Conservation (phyloP, 2,329 filamentous ascomycete genomes). For the Calonectria henricotiae region DNA sequence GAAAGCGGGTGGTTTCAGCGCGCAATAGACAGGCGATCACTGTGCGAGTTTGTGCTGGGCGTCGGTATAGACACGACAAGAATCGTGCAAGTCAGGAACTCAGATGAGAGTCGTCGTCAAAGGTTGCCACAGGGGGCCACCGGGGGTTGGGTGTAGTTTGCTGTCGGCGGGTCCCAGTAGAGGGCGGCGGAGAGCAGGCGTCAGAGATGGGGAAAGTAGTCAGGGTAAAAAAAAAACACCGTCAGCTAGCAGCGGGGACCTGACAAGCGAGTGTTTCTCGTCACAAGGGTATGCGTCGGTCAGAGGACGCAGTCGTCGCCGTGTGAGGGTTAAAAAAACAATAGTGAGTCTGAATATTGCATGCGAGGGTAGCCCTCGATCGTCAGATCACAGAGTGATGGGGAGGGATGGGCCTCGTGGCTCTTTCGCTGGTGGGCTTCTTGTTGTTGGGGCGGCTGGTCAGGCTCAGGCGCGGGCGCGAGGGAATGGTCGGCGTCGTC, state of each 20-base stretch:
- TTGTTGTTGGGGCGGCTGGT: conserved; percentile 50
- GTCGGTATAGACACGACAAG: conserved; percentile 45
- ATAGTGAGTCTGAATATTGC: conserved; percentile 5
- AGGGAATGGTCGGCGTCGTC: conserved; percentile 51
- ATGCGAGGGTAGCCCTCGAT: conserved; percentile 33
- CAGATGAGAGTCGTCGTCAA: conserved; percentile 54
- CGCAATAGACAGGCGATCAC: conserved; percentile 37
- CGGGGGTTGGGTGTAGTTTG: conserved; percentile 50
- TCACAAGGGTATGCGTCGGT: conserved; percentile 44
- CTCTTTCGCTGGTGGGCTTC: conserved; percentile 35
- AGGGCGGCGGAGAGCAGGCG: conserved; percentile 50
- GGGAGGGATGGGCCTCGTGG: conserved; percentile 35
- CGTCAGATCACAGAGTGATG: conserved; percentile 34
- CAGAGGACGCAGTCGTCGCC: conserved; percentile 49
- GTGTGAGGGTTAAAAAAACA: conserved; percentile 21
- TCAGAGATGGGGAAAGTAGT: conserved; percentile 45
- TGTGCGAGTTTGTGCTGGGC: conserved; percentile 28
- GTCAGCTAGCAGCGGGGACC: conserved; percentile 48
- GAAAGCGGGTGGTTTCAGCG: conserved; percentile 43
- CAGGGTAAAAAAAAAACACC: conserved; percentile 43
- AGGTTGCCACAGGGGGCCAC: conserved; percentile 55
- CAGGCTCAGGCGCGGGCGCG: conserved; percentile 47
- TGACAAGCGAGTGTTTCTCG: conserved; percentile 42
- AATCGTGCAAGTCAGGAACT: conserved; percentile 35
- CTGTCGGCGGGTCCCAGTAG: conserved; percentile 46